Base-by-base conservation (phyloP, 257 asterid genomes). In the Solanum pennellii region DNA sequence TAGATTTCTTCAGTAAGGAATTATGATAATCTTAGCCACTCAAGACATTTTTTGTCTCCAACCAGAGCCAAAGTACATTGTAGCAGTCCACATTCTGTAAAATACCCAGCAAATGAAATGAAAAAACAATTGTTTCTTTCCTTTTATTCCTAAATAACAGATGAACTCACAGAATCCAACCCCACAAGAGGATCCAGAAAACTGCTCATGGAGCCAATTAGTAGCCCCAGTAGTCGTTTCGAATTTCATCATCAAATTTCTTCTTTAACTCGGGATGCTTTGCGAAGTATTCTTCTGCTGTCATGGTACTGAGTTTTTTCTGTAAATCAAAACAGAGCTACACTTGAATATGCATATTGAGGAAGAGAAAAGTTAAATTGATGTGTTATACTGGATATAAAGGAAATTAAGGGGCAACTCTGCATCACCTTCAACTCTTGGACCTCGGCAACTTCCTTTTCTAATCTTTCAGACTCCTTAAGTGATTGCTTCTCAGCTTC, bases 251-350 rank as follows among this genome's bases (percentile, higher is more conserved):
- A 41, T 91, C 93, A 29, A 91, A 91, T 82, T 88, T 91, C 97
- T 95, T 94, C 96, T 91, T 96, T 87, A 96, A 93, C 92, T 96
- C 99, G 5, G 99, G 99, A 89, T 94, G 98, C 94, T 96, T 95
- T 73, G 86, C 98, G 41, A 96, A 96, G 93, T 96, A 96, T 74
- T 96, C 99, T 33, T 96, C 99, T 41, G 98, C 98, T 69, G 98
- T 95, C 98, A 95, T 96, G 86, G 99, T 96, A 59, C 96, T 94
- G 21, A 96, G 93, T 91, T 93, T 95, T 49, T 86, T 91, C 98
- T 96, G 98, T 91, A 83, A 88, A 92, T 84, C 88, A 90, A 89
- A 23, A 86, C 25, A 83, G 21, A 35, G 65, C 47, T 2, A 21
- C 20, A 45, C 1, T 18, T 49, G 20, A 52, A 73, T 13, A 72